phyloP scores from a whole-genome alignment of 2,329 filamentous ascomycete species.

The Mycosphaerella arachidis region DNA sequence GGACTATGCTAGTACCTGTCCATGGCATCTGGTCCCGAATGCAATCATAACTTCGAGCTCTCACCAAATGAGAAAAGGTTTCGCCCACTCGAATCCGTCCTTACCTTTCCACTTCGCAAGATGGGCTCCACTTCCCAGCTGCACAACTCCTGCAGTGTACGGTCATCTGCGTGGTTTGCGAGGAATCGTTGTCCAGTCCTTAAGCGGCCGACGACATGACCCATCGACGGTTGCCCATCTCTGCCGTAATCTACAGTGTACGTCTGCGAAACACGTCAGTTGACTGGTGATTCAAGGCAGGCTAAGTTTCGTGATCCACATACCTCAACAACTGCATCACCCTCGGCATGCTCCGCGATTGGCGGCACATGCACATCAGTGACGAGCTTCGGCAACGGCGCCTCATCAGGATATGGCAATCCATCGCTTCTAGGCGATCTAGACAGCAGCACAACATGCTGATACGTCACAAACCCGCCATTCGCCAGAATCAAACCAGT shows the following conservation, averaged over 20 bases:
- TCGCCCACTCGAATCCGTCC: constrained; percentile 29
- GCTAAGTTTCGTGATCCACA: constrained; percentile 11
- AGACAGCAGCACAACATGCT: constrained; percentile 59
- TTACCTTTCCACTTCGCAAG: constrained; percentile 47
- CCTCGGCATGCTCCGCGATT: constrained; percentile 44
- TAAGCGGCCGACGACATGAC: constrained; percentile 52
- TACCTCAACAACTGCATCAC: constrained; percentile 53
- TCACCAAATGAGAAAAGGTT: constrained; percentile 37
- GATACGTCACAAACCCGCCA: constrained; percentile 61
- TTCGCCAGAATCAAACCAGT: constrained; percentile 61
- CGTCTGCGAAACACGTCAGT: constrained; percentile 40
- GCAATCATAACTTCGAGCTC: constrained; percentile 13
- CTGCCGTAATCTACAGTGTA: constrained; percentile 57
- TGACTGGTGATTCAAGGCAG: not conserved
- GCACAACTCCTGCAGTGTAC: constrained; percentile 44
- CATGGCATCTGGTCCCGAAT: not conserved
- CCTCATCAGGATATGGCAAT: constrained; percentile 44
- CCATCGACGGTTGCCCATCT: constrained; percentile 45
- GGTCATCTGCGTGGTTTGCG: constrained; percentile 53
- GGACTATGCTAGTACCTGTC: too few species aligned
- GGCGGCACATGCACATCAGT: constrained; percentile 39
- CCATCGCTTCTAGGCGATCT: constrained; percentile 39
- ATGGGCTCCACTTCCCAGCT: constrained; percentile 45
- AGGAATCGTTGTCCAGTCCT: constrained; percentile 50
- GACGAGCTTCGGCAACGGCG: constrained; percentile 44